phyloP scores from a whole-genome alignment of 371 early-diverging fungal genomes.

The Nematocida sp. region DNA sequence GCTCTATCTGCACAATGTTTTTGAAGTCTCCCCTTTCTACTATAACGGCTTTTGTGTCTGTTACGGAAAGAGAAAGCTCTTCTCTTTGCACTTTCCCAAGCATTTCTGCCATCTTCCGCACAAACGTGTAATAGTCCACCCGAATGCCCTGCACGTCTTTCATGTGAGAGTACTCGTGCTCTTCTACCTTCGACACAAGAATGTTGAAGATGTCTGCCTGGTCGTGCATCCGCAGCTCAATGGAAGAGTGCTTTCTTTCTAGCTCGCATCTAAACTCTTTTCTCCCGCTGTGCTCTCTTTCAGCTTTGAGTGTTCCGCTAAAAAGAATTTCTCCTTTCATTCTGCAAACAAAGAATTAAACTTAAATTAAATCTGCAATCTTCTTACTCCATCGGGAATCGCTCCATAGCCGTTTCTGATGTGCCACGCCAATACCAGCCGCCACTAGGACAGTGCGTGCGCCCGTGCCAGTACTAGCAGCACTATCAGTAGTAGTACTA shows the following conservation, averaged over 20 bases:
- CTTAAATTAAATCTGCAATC: not conserved
- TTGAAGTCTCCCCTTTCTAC: constrained; percentile 64
- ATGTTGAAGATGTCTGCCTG: constrained; percentile 20
- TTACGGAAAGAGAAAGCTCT: constrained; percentile 44
- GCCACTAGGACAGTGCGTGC: no score
- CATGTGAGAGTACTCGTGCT: constrained; percentile 59
- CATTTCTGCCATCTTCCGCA: constrained; percentile 55
- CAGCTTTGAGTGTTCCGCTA: not conserved
- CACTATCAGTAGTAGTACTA: no score
- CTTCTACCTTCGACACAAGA: constrained; percentile 1
- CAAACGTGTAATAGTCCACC: constrained; percentile 62
- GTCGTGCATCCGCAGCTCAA: constrained; percentile 23
- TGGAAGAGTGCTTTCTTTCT: not conserved
- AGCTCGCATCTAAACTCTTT: constrained; percentile 27
- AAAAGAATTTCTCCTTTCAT: not conserved
- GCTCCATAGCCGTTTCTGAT: no score
- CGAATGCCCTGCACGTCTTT: constrained; percentile 65
- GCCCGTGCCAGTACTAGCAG: no score
- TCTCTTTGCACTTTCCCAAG: constrained; percentile 54
- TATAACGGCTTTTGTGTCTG: constrained; percentile 55
- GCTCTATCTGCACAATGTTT: constrained; percentile 63
- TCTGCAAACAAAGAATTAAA: constrained; percentile 3
- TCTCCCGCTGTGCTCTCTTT: not conserved
- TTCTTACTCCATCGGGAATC: no score
- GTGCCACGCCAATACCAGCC: no score